A percentile compares a stretch with the other conserved stretches of the same genome.
phyloP scores from a whole-genome alignment of 495 filamentous ascomycete species.

The Podospora didyma region DNA sequence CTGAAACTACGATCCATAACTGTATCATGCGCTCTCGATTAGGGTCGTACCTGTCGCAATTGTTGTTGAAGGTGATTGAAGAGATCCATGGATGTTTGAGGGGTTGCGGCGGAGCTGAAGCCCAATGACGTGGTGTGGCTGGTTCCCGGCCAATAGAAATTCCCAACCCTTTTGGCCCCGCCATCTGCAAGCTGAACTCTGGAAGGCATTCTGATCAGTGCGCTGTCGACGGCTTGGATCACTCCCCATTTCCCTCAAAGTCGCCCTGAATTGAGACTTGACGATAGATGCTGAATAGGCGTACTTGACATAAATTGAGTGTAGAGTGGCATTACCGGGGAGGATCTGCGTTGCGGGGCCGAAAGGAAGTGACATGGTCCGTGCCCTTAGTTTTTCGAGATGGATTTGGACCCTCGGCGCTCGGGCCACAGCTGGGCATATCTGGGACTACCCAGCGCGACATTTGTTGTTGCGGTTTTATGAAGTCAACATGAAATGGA shows the following conservation, averaged over 20 bases:
- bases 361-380: background rate
- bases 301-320: background rate
- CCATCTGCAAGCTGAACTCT: background rate
- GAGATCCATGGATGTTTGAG: background rate
- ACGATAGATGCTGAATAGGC: background rate
- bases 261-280: background rate
- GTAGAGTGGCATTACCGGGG: background rate
- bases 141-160: background rate
- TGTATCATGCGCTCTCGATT: background rate
- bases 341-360: background rate
- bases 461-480: background rate
- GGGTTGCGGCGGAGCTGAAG: background rate
- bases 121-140: background rate
- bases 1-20: background rate
- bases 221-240: background rate
- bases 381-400: too few species aligned
- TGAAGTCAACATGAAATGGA: background rate
- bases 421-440: background rate
- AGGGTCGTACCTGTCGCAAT: background rate
- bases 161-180: background rate
- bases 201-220: background rate
- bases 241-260: background rate
- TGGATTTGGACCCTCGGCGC: too few species aligned
- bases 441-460: background rate
- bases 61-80: background rate